Evolutionary conservation across 129 eudicot species (phyloP).

Genomic region (Rutidosis leptorrhynchoides): DNA sequence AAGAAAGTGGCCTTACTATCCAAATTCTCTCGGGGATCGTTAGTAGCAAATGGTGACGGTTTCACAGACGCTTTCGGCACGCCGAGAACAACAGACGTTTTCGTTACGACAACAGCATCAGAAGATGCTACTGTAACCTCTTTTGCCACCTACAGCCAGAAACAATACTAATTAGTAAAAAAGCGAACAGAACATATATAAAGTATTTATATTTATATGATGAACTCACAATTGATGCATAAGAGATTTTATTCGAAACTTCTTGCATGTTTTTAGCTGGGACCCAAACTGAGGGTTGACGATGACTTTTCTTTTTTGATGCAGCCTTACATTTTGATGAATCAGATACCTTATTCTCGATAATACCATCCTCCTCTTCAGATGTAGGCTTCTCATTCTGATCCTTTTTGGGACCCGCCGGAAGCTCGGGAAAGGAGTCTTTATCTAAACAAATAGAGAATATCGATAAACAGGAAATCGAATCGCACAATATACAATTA

Average conservation of each 20-base stretch:
- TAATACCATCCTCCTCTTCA: conserved; percentile 23
- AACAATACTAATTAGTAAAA: neutral
- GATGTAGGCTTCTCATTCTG: conserved; percentile 12
- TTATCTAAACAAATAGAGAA: conserved; percentile 16
- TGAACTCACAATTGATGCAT: conserved; percentile 43
- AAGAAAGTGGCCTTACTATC: conserved; percentile 20
- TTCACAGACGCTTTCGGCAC: conserved; percentile 29
- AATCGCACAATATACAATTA: neutral
- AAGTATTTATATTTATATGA: neutral
- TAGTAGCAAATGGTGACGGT: conserved; percentile 17
- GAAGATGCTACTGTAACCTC: conserved; percentile 24
- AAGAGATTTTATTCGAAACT: conserved; percentile 28
- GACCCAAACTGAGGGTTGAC: conserved; percentile 8
- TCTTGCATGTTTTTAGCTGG: conserved; percentile 21
- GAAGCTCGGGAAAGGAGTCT: conserved; percentile 18
- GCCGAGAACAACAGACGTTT: neutral
- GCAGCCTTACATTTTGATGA: conserved; percentile 18
- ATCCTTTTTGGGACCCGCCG: conserved; percentile 18
- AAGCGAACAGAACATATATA: neutral
- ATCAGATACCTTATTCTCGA: neutral
- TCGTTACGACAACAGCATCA: conserved; percentile 11
- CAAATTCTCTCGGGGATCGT: conserved; percentile 8
- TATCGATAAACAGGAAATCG: neutral
- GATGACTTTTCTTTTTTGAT: conserved; percentile 23
- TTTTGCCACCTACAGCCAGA: conserved; percentile 35